Conservation (phyloP, 345 rosid species). For the Linum trigynum region DNA sequence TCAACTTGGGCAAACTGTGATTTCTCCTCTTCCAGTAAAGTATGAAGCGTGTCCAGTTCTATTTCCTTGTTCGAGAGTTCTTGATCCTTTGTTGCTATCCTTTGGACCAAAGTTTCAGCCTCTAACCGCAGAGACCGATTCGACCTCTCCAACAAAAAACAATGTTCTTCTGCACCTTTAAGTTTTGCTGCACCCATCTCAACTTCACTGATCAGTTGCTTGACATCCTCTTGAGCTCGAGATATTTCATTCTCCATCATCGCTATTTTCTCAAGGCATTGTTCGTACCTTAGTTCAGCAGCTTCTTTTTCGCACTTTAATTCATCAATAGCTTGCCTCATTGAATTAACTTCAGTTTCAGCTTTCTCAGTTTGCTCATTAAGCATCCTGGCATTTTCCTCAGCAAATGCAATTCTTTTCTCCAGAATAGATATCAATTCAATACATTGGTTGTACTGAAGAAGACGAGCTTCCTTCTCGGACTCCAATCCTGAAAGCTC, state of each 20-base stretch:
- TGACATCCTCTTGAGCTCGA: conserved; percentile 21
- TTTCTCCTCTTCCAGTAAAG: conserved; percentile 46
- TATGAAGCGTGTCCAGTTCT: conserved; percentile 21
- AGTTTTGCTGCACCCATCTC: conserved; percentile 14
- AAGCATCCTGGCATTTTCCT: conserved; percentile 39
- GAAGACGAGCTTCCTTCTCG: conserved; percentile 21
- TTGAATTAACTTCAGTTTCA: conserved; percentile 18
- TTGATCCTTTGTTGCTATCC: conserved; percentile 44
- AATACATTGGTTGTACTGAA: conserved; percentile 23
- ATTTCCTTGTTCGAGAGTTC: conserved; percentile 53
- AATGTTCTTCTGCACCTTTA: conserved; percentile 16
- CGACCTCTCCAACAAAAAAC: conserved; percentile 43
- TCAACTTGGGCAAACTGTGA: conserved; percentile 54
- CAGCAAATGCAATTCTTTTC: conserved; percentile 41
- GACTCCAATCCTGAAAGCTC: conserved; percentile 14
- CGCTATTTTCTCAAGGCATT: conserved; percentile 18
- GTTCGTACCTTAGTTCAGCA: conserved; percentile 17
- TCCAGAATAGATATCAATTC: conserved; percentile 18
- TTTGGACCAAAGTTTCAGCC: conserved; percentile 18
- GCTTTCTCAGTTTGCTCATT: conserved; percentile 18
- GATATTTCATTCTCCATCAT: conserved; percentile 17
- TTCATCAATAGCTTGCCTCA: conserved; percentile 16
- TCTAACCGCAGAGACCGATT: conserved; percentile 34
- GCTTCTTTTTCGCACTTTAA: conserved; percentile 19
- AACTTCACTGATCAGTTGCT: conserved; percentile 18